Evolutionary conservation across 768 basidiomycete genomes (phyloP), one percentile per base, ranked within the genome.

Genomic region (Boletus fagicola): DNA sequence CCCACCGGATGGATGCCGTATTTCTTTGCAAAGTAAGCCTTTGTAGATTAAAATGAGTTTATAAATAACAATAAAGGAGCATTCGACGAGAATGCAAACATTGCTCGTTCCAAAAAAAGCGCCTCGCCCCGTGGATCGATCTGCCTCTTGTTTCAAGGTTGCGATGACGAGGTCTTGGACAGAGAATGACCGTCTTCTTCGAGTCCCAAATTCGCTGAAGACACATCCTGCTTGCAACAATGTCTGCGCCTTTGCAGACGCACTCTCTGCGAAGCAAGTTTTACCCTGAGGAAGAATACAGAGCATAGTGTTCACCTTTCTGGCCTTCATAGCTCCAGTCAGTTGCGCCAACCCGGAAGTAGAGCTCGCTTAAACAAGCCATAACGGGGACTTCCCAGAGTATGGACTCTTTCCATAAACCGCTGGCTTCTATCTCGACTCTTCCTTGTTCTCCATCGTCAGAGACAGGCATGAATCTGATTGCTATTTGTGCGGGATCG

Each of bases 371-470:
- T 50, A 99, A 76, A 60, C 85, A 85, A 15, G 94, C 86, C 93
- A 98, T 94, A 50, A 98, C 76, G 1, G 94, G 95, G 1, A 98
- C 94, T 75, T 98, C 97, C 86, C 96, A 99, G 28, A 97, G 76
- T 56, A 98, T 96, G 8, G 90, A 81, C 62, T 94, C 91, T 0
- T 74, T 74, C 93, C 93, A 95, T 6, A 79, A 80, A 8, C 92
- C 94, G 30, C 66, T 66, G 6, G 83, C 82, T 59, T 86, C 83
- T 52, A 99, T 88, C 63, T 92, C 84, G 36, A 95, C 73, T 36
- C 74, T 70, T 5, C 94, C 95, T 55, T 71, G 66, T 51, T 76
- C 70, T 48, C 74, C 75, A 39, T 84, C 80, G 5, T 76, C 70
- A 4, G 79, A 77, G 24, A 77, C 59, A 0, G 92, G 90, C 8